Evolutionary conservation across 768 basidiomycete genomes (phyloP), one percentile per base, ranked within the genome.

Genomic region (Amanita pallidorosea): DNA sequence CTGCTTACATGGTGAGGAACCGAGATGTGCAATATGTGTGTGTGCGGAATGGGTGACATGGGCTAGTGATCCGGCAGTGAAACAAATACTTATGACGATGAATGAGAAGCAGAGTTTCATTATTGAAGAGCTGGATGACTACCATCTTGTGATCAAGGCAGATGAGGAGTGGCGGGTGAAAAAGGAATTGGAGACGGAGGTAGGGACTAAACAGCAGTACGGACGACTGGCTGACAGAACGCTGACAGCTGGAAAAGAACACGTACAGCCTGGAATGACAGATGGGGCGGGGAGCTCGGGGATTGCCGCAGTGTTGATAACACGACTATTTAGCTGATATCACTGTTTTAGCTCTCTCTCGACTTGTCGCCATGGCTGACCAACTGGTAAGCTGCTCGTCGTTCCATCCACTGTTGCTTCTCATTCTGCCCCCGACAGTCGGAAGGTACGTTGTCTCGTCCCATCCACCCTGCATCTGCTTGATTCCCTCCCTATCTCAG

Each of bases 41-140:
- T 25, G 22, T 52, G 11, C 27, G 13, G 29, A 7, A 12, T 23
- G 40, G 20, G 31, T 31, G 11, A 31, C 11, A 31, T 31, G 17
- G 13, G 3, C 22, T 58, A 91, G 90, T 60, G 90, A 93, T 63
- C 80, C 88, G 1, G 89, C 88, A 1, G 90, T 93, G 53, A 93
- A 92, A 65, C 88, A 91, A 62, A 89, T 92, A 50, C 71, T 92
- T 33, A 70, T 90, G 47, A 70, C 79, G 31, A 80, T 92, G 82
- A 87, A 92, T 61, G 86, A 91, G 60, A 82, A 76, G 60, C 72
- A 78, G 7, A 77, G 73, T 49, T 93, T 93, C 63, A 83, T 93
- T 55, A 87, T 93, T 54, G 85, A 91, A 58, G 90, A 93, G 58
- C 64, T 93, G 22, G 90, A 92, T 60, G 87, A 90, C 57, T 76